phyloP scores from a whole-genome alignment of 2,329 filamentous ascomycete genomes.

The Sclerotiophoma versabilis region DNA sequence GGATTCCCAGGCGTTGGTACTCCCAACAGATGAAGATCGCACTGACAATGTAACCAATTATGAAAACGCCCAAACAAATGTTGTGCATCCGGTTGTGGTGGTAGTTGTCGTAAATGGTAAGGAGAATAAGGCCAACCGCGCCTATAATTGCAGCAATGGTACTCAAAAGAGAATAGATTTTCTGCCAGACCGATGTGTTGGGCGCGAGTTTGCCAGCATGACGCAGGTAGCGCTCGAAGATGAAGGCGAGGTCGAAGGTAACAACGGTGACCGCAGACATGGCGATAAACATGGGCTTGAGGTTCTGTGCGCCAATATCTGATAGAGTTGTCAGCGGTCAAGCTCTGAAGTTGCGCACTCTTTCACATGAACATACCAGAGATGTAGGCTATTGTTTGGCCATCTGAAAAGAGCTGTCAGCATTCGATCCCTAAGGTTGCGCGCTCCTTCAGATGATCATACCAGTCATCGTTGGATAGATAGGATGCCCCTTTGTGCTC shows the following conservation, averaged over 20 bases:
- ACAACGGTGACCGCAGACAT: conserved; percentile 75
- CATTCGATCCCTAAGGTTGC: background rate
- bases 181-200: conserved; percentile 72
- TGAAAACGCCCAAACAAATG: conserved; percentile 81
- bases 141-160: conserved; percentile 77
- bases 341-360: too few species aligned
- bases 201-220: conserved; percentile 79
- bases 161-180: conserved; percentile 65
- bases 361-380: conserved; percentile 59
- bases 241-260: conserved; percentile 80
- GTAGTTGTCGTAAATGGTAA: conserved; percentile 86
- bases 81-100: conserved; percentile 72
- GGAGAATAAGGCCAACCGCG: conserved; percentile 78
- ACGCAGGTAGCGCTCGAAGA: conserved; percentile 83
- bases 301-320: conserved; percentile 65
- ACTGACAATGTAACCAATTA: conserved; percentile 82
- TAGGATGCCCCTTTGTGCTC: conserved; percentile 63
- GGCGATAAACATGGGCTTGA: conserved; percentile 81
- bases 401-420: background rate
- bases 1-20: conserved; percentile 83
- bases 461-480: conserved; percentile 67
- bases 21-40: conserved; percentile 91
- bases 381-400: conserved; percentile 74
- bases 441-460: background rate
- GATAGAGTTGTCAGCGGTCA: conserved; percentile 29